Percentiles rank a stretch among this genome's conserved stretches.
Evolutionary conservation across 2,329 filamentous ascomycete genomes (phyloP).

Genomic region (Apiospora hydei): DNA sequence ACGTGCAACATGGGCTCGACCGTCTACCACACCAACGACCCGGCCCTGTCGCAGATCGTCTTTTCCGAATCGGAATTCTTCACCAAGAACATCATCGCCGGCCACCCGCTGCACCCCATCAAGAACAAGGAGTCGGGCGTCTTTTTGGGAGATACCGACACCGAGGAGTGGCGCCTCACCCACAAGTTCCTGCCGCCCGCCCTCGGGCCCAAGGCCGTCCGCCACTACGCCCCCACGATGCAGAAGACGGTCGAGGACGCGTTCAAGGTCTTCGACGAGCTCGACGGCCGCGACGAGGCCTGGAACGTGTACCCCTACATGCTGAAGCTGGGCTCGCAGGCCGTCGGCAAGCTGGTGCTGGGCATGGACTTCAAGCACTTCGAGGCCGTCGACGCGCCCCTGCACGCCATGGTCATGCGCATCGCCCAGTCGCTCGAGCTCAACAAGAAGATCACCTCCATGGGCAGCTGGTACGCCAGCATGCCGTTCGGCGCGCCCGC

Average conservation of each 20-base stretch:
- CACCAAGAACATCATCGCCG: conserved; percentile 59
- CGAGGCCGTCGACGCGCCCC: conserved; percentile 49
- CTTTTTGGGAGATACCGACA: conserved; percentile 59
- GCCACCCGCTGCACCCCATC: conserved; percentile 54
- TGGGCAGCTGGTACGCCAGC: conserved; percentile 62
- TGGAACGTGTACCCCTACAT: conserved; percentile 60
- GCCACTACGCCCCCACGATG: conserved; percentile 67
- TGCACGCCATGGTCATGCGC: conserved; percentile 57
- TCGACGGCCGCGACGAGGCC: conserved; percentile 56
- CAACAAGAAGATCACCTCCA: conserved; percentile 64
- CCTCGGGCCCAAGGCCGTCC: conserved; percentile 64
- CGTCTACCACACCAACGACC: conserved; percentile 60
- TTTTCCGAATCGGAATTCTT: conserved; percentile 60
- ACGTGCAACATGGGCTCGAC: conserved; percentile 59
- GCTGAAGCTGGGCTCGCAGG: conserved; percentile 56
- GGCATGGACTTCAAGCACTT: conserved; percentile 57
- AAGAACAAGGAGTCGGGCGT: conserved; percentile 51
- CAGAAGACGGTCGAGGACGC: conserved; percentile 59
- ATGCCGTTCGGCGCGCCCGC: conserved; percentile 66
- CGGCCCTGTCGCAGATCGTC: conserved; percentile 52
- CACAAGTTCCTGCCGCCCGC: conserved; percentile 70
- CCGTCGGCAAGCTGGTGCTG: conserved; percentile 52
- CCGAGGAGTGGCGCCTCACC: conserved; percentile 55
- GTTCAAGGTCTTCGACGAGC: conserved; percentile 57
- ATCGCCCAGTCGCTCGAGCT: conserved; percentile 60